phyloP scores from a whole-genome alignment of 139 green algal species.

The Coelastrella sp. region DNA sequence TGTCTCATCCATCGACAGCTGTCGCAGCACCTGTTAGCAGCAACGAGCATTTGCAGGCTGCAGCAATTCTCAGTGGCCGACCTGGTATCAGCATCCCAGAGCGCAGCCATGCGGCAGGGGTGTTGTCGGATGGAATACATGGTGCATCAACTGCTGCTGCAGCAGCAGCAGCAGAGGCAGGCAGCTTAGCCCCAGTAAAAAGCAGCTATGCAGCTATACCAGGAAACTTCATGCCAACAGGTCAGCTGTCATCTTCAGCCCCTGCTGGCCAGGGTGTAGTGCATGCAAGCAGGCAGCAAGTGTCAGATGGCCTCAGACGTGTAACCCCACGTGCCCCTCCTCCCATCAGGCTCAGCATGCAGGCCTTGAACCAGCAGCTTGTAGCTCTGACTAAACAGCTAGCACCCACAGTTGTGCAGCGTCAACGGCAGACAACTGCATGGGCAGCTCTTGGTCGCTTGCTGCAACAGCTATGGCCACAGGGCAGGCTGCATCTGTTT shows the following conservation, averaged over 20 bases:
- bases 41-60: not conserved
- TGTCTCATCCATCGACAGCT: not conserved
- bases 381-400: constrained; percentile 59
- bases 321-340: constrained; percentile 40
- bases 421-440: constrained; percentile 49
- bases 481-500: constrained; percentile 71
- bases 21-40: not conserved
- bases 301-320: constrained; percentile 53
- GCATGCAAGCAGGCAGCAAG: not conserved
- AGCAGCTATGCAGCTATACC: not conserved
- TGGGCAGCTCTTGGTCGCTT: constrained; percentile 57
- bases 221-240: not conserved
- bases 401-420: constrained; percentile 61
- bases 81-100: not conserved
- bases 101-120: not conserved
- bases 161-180: constrained; percentile 3
- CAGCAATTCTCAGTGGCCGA: not conserved
- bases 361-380: constrained; percentile 59
- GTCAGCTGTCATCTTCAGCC: not conserved
- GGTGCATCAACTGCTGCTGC: constrained; percentile 9
- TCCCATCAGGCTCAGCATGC: constrained; percentile 48
- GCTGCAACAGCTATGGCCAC: constrained; percentile 62
- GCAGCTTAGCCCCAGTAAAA: not conserved
- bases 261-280: not conserved
- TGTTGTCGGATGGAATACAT: constrained; percentile 16